Base-by-base conservation (phyloP, 805 yeast genomes). In the Saturnispora kantuleensis region DNA sequence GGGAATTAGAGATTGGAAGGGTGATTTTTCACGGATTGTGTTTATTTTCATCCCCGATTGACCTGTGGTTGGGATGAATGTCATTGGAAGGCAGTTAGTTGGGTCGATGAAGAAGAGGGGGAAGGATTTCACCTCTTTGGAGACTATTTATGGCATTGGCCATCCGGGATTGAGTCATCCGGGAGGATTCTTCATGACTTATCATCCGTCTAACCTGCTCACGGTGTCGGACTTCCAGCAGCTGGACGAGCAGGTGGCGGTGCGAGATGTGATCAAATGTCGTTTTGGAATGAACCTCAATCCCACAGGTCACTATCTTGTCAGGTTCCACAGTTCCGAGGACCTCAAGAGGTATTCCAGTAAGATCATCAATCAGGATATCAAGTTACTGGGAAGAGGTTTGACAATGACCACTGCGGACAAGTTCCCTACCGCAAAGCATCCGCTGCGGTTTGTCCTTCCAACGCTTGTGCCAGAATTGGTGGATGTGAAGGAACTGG, bases 401-500 rank as follows among this genome's bases (percentile, higher is more conserved):
- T 26, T 42, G 10, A 35, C 33, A 9, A 31, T 36, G 36, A 32
- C 33, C 10, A 31, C 31, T 12, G 21, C 16, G 3, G 31, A 28
- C 10, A 38, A 33, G n/a, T n/a, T 32, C 12, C 26, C 12, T 1
- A 11, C 26, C n/a, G 29, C 34, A 30, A 37, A 38, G 18, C 15
- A 31, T 11, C 35, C 42, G 4, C 6, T 43, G 16, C 16, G 38
- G 6, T 16, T 16, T 17, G 31, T 38, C 4, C 38, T 32, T 28
- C 46, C 46, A 2, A 6, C 16, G 8, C 11, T 43, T 8, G 28
- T 38, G 5, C 46, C 46, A 10, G 46, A 43, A 12, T 26, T 43
- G 10, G 18, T 21, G 26, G 26, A 21, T 21, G 26, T 21, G 8
- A 21, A 21, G 26, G 26, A 21, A 21, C 26, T 21, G 26, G 26